These are phyloP conservation scores for Fraxinus velutina DNA, from an alignment of 305 asterid genomes.

Conservation along the genomic window DNA sequence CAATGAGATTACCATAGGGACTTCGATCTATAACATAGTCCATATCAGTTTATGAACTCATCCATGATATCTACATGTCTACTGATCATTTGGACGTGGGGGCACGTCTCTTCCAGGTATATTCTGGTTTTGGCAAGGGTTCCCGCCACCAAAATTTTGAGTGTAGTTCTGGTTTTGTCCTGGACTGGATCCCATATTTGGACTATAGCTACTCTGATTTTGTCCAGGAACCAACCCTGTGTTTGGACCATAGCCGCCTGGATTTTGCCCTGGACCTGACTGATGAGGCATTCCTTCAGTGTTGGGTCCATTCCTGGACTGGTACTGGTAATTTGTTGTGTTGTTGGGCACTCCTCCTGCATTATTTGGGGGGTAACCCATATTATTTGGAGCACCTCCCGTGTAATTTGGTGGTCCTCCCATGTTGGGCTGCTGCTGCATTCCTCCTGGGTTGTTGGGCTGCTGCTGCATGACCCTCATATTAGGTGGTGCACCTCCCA, in stretches of 20 bases:
- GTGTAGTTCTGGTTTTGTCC: constrained; percentile 22
- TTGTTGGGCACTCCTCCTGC: constrained; percentile 36
- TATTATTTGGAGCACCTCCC: not conserved
- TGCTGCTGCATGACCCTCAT: not conserved
- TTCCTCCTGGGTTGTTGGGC: not conserved
- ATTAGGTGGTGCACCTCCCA: constrained; percentile 1
- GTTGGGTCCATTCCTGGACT: constrained; percentile 38
- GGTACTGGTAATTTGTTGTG: constrained; percentile 38
- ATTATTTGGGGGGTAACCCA: not conserved
- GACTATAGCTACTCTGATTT: constrained; percentile 28
- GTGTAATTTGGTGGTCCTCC: not conserved
- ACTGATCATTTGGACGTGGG: constrained; percentile 32
- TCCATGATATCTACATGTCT: constrained; percentile 34
- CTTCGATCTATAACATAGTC: not conserved
- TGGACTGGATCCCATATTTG: constrained; percentile 20
- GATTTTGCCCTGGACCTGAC: constrained; percentile 54
- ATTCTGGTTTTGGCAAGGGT: constrained; percentile 43
- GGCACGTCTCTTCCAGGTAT: constrained; percentile 66
- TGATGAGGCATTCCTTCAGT: constrained; percentile 46
- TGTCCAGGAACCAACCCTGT: constrained; percentile 26
- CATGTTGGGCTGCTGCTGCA: not conserved
- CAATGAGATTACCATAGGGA: not conserved
- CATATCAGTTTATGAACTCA: not conserved
- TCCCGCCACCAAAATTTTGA: constrained; percentile 32
- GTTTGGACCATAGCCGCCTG: constrained; percentile 28